phyloP scores from a whole-genome alignment of 2,329 filamentous ascomycete genomes.

The Dothideomycetidae sp. region DNA sequence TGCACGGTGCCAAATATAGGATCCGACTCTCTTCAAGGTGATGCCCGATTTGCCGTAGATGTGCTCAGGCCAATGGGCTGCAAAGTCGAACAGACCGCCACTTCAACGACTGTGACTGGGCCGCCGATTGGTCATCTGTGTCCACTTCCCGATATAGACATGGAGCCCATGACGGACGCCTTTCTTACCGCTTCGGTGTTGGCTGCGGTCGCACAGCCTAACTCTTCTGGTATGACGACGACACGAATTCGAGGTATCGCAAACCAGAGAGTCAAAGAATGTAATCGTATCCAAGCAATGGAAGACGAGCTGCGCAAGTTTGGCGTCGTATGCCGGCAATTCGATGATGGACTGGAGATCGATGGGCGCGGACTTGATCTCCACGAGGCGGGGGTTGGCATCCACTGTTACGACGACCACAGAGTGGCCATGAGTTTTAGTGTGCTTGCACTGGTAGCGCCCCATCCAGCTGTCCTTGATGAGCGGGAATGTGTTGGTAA shows the following conservation, averaged over 20 bases:
- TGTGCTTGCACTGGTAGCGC: conserved; percentile 61
- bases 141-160: conserved; percentile 72
- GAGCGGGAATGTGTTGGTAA: conserved; percentile 92
- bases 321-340: conserved; percentile 69
- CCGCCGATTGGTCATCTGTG: conserved; percentile 60
- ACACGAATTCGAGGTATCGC: conserved; percentile 89
- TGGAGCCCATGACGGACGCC: conserved; percentile 99
- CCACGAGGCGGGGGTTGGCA: conserved; percentile 41
- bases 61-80: conserved; percentile 91
- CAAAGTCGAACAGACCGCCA: conserved; percentile 66
- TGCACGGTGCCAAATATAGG: conserved; percentile 97
- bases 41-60: conserved; percentile 84
- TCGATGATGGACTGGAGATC: conserved; percentile 84
- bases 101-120: conserved; percentile 84
- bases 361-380: conserved; percentile 42
- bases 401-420: conserved; percentile 95
- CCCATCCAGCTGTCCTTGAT: conserved; percentile 58
- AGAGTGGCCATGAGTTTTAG: conserved; percentile 98
- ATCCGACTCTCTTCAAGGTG: conserved; percentile 78
- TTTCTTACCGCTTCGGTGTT: conserved; percentile 91
- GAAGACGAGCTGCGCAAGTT: conserved; percentile 89
- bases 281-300: conserved; percentile 93
- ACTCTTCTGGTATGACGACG: conserved; percentile 43
- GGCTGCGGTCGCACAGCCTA: conserved; percentile 71
- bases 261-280: conserved; percentile 96